Evolutionary conservation across 1,284 basidiomycete species (phyloP).

Genomic region (Ganoderma resinaceum): DNA sequence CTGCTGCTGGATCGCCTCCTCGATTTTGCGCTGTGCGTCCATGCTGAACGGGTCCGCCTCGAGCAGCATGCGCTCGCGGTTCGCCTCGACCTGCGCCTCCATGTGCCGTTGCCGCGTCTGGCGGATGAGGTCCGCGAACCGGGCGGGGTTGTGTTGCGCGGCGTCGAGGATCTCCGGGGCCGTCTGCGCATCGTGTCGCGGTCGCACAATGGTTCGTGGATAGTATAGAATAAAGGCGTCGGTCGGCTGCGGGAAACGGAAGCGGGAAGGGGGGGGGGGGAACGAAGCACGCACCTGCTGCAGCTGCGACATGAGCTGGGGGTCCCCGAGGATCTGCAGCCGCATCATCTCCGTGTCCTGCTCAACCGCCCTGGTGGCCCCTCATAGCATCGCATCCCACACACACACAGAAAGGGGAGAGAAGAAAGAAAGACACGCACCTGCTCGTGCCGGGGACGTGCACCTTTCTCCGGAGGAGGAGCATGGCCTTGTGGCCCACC

Average conservation of each 20-base stretch:
- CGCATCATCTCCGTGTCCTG: slow-evolving; percentile 92
- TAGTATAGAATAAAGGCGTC: not conserved
- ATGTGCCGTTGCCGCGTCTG: slow-evolving; percentile 66
- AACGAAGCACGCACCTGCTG: slow-evolving; percentile 56
- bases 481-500: slow-evolving; percentile 67
- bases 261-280: slow-evolving; percentile 2
- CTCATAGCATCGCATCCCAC: not conserved
- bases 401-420: too few relatives aligned
- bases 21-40: slow-evolving; percentile 92
- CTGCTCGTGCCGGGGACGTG: slow-evolving; percentile 66
- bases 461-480: slow-evolving; percentile 70
- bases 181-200: slow-evolving; percentile 48
- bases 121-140: slow-evolving; percentile 78
- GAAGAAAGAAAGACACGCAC: slow-evolving; percentile 52
- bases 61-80: slow-evolving; percentile 71
- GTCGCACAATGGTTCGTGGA: not conserved
- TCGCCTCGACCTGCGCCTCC: slow-evolving; percentile 54
- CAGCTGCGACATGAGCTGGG: slow-evolving; percentile 79
- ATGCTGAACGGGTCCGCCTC: slow-evolving; percentile 91
- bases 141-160: slow-evolving; percentile 68
- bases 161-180: slow-evolving; percentile 85
- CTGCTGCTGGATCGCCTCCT: slow-evolving; percentile 92
- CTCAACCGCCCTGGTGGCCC: slow-evolving; percentile 57
- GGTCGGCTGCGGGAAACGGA: not conserved
- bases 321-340: slow-evolving; percentile 86